Percentiles rank a stretch among this genome's conserved stretches.
phyloP scores from a whole-genome alignment of 2,329 filamentous ascomycete genomes.

The Cladophialophora carrionii region DNA sequence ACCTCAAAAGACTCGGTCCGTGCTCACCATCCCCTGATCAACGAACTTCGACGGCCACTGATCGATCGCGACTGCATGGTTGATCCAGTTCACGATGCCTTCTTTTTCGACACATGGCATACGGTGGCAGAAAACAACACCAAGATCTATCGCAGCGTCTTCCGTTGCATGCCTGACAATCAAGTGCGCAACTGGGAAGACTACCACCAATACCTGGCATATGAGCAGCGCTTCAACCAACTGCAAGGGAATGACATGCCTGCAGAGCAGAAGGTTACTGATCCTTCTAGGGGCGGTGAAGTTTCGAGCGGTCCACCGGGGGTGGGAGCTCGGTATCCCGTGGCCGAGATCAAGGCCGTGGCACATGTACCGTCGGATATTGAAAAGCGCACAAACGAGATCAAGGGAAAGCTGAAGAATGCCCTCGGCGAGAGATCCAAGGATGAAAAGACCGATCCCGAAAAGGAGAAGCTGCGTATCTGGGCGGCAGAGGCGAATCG shows the following conservation, averaged over 20 bases:
- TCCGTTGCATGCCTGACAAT: slow-evolving; percentile 95
- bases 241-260: slow-evolving; percentile 57
- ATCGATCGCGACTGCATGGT: slow-evolving; percentile 92
- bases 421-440: slow-evolving; percentile 29
- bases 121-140: slow-evolving; percentile 91
- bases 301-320: slow-evolving; percentile 47
- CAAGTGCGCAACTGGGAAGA: slow-evolving; percentile 92
- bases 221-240: slow-evolving; percentile 75
- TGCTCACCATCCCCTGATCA: slow-evolving; percentile 54
- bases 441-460: slow-evolving; percentile 30
- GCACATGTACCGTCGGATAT: slow-evolving; percentile 40
- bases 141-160: slow-evolving; percentile 88
- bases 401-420: slow-evolving; percentile 42
- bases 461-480: slow-evolving; percentile 45
- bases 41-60: slow-evolving; percentile 72
- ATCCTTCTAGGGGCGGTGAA: slow-evolving; percentile 50
- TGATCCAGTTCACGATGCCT: slow-evolving; percentile 79
- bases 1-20: slow-evolving; percentile 59
- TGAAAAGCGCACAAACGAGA: slow-evolving; percentile 41
- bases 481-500: slow-evolving; percentile 44
- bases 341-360: slow-evolving; percentile 38
- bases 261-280: slow-evolving; percentile 24
- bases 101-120: slow-evolving; percentile 88
- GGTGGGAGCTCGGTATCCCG: slow-evolving; percentile 42
- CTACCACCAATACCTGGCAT: slow-evolving; percentile 81